These are phyloP conservation scores for Blastobotrys indianensis DNA, from an alignment of 1,139 yeast species.

Conservation along the genomic window DNA sequence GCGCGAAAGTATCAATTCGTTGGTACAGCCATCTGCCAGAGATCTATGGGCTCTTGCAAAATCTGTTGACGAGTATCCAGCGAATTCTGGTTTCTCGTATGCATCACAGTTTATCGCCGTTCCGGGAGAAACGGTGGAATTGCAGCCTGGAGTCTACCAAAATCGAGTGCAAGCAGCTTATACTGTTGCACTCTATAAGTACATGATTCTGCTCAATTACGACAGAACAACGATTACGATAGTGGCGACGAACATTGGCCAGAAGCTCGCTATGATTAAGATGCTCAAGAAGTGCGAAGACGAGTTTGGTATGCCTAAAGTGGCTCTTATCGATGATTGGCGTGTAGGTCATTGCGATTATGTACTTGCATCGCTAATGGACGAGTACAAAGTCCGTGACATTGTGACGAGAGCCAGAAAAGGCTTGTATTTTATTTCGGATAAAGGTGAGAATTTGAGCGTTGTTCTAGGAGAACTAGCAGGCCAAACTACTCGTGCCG, in stretches of 20 bases:
- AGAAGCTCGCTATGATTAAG: slow-evolving; percentile 29
- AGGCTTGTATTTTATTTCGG: slow-evolving; percentile 5
- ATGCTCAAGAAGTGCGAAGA: slow-evolving; percentile 16
- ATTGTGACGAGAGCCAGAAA: slow-evolving; percentile 4
- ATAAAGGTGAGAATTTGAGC: slow-evolving; percentile 25
- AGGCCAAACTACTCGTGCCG: slow-evolving; percentile 20
- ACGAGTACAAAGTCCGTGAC: slow-evolving; percentile 13
- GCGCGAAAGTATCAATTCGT: not conserved
- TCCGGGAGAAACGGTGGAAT: slow-evolving; percentile 27
- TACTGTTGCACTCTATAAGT: slow-evolving; percentile 43
- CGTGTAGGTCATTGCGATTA: slow-evolving; percentile 31
- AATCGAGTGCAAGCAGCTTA: slow-evolving; percentile 53
- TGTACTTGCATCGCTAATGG: slow-evolving; percentile 32
- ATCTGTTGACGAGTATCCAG: not conserved
- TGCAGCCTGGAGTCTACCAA: slow-evolving; percentile 31
- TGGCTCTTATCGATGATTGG: slow-evolving; percentile 28
- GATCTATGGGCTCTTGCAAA: not conserved
- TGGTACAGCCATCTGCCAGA: not conserved
- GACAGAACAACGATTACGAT: slow-evolving; percentile 40
- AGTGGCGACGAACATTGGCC: slow-evolving; percentile 41
- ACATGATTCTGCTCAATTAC: slow-evolving; percentile 45
- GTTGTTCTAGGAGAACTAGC: slow-evolving; percentile 35
- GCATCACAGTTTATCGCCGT: slow-evolving; percentile 39
- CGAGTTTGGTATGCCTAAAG: slow-evolving; percentile 30
- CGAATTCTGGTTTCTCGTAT: slow-evolving; percentile 41